These are phyloP conservation scores for Aspergillus pseudoterreus DNA, from an alignment of 2,329 filamentous ascomycete species.

Conservation along the genomic window DNA sequence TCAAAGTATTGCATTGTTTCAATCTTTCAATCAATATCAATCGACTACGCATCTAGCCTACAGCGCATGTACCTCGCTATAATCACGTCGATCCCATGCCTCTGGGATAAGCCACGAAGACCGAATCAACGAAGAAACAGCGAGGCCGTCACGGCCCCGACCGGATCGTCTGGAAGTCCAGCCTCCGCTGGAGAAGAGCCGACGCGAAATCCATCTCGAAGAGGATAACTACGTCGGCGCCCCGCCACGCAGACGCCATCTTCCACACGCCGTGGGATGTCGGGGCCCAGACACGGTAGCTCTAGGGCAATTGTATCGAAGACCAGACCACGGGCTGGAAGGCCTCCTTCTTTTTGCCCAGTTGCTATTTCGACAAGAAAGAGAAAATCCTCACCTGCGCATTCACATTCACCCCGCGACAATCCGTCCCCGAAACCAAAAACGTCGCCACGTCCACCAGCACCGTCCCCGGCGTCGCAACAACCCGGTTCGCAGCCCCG, in stretches of 20 bases:
- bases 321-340: slow-evolving; percentile 46
- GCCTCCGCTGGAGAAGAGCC: not conserved
- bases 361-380: not conserved
- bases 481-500: slow-evolving; percentile 72
- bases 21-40: not conserved
- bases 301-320: slow-evolving; percentile 61
- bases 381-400: slow-evolving; percentile 22
- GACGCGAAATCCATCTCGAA: slow-evolving; percentile 34
- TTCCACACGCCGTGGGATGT: not conserved
- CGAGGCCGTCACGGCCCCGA: slow-evolving; percentile 15
- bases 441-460: slow-evolving; percentile 81
- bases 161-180: not conserved
- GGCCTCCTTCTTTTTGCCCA: slow-evolving; percentile 56
- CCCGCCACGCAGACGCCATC: slow-evolving; percentile 4
- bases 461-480: slow-evolving; percentile 62
- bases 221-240: slow-evolving; percentile 29
- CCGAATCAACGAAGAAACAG: slow-evolving; percentile 22
- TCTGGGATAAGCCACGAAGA: slow-evolving; percentile 9
- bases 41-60: not conserved
- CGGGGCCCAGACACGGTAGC: slow-evolving; percentile 21
- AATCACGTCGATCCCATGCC: slow-evolving; percentile 32
- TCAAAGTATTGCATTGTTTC: not conserved
- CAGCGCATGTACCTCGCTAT: slow-evolving; percentile 32
- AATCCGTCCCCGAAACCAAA: slow-evolving; percentile 66
- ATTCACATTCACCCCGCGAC: slow-evolving; percentile 40